Base-by-base conservation (phyloP, 2,329 filamentous ascomycete genomes). In the Fusarium proliferatum region DNA sequence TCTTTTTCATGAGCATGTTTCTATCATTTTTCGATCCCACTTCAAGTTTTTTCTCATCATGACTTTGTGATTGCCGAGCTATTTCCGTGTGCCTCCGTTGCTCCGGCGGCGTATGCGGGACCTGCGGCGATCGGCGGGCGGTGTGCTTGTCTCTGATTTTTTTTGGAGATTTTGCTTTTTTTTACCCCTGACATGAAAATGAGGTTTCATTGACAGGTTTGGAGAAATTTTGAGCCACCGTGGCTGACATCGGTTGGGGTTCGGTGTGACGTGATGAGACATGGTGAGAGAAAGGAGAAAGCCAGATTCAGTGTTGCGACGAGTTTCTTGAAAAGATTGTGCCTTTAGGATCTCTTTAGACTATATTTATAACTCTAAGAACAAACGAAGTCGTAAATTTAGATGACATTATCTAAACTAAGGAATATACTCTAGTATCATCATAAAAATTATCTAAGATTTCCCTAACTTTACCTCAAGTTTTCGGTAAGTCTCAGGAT, bases 401-500 rank as follows among this genome's bases (percentile, higher is more conserved):
- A 30, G 28, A 30, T 16, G 12, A 38, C 4, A n/a, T 28, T 15
- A 2, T 26, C 17, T 38, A 26, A 16, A 21, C 9, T 12, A 38
- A 26, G n/a, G 6, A 36, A 52, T 11, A 38, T 23, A 7, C 30
- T 48, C 41, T 21, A 38, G 3, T 4, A 6, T 17, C 9, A 30
- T 36, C 19, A 48, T 58, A 17, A n/a, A 17, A 9, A 13, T 23
- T 5, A 26, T 10, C 30, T 61, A 58, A 26, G 69, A 59, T 63
- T 69, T 63, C 8, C 67, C 64, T 15, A 77, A 45, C 45, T 77
- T 77, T 3, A 17, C 52, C 33, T 71, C 64, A 8, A 86, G 61
- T 57, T 74, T 78, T 39, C 83, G 77, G 67, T 88, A 89, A 64
- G 83, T 83, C 28, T 83, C 82, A 2, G 83, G 81, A 53, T 86